phyloP scores from a whole-genome alignment of 129 eudicot species.

The Tagetes erecta region DNA sequence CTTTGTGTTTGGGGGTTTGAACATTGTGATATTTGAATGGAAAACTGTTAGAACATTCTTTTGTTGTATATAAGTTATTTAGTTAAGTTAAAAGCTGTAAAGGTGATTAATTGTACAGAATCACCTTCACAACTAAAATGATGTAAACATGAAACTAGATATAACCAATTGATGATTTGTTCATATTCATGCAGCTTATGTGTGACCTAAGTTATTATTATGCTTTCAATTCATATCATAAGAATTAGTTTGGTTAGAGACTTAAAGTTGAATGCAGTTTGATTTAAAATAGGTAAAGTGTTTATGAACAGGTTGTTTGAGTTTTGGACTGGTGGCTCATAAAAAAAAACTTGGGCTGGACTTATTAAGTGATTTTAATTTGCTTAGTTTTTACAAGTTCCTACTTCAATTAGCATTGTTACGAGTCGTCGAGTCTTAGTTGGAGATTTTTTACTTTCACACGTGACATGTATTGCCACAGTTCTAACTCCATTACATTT shows the following conservation, averaged over 20 bases:
- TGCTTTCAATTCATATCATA: neutral
- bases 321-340: too few species aligned
- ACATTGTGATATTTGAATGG: slow-evolving; percentile 13
- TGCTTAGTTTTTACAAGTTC: neutral
- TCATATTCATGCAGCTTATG: neutral
- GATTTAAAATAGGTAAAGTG: too few species aligned
- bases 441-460: too few species aligned
- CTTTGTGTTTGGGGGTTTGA: slow-evolving; percentile 18
- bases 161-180: slow-evolving; percentile 13
- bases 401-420: too few species aligned
- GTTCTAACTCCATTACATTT: too few species aligned
- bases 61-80: slow-evolving; percentile 54
- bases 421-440: too few species aligned
- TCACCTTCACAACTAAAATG: neutral
- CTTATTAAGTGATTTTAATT: neutral
- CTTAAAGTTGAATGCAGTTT: too few species aligned
- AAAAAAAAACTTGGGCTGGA: neutral
- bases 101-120: neutral
- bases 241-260: too few species aligned
- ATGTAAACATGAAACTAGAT: neutral
- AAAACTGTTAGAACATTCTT: slow-evolving; percentile 48
- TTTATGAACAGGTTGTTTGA: too few species aligned
- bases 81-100: neutral
- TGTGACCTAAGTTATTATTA: too few species aligned
- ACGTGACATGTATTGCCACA: too few species aligned